Evolutionary conservation across 2,329 filamentous ascomycete species (phyloP).

Genomic region (Metarhizium brunneum): DNA sequence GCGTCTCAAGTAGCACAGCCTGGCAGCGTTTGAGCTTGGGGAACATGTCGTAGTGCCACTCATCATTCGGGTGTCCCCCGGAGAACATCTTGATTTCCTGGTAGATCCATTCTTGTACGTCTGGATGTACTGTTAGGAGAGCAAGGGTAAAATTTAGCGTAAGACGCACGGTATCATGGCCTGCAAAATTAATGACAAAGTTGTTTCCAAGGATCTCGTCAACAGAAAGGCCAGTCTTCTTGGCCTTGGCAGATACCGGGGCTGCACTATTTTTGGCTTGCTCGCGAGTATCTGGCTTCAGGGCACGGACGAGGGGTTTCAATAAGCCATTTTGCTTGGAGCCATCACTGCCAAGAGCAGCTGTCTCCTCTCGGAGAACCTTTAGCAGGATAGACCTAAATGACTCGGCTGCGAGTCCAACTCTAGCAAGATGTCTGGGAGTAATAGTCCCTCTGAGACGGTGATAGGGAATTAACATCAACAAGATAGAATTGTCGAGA

Average conservation of each 20-base stretch:
- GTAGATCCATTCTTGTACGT: slow-evolving; percentile 34
- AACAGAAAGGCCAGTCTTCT: slow-evolving; percentile 20
- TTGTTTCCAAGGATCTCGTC: slow-evolving; percentile 39
- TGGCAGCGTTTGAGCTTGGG: slow-evolving; percentile 31
- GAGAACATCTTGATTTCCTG: slow-evolving; percentile 25
- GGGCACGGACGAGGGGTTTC: background rate
- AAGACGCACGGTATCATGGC: slow-evolving; percentile 41
- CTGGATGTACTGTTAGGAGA: slow-evolving; percentile 33
- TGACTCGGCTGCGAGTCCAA: background rate
- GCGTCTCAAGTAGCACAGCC: slow-evolving; percentile 30
- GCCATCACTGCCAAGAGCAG: background rate
- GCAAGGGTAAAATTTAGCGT: slow-evolving; percentile 31
- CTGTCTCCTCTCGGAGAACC: background rate
- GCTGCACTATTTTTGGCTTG: background rate
- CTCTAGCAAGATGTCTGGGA: background rate
- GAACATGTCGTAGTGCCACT: slow-evolving; percentile 28
- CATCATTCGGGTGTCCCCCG: slow-evolving; percentile 5
- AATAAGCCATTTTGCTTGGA: background rate
- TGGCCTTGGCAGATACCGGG: background rate
- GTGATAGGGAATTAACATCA: background rate
- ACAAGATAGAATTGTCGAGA: slow-evolving; percentile 1
- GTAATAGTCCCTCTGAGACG: background rate
- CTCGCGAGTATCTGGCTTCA: background rate
- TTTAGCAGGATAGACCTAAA: background rate
- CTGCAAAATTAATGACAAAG: slow-evolving; percentile 39